Conservation (phyloP, 768 basidiomycete genomes). For the Auricularia sp. region DNA sequence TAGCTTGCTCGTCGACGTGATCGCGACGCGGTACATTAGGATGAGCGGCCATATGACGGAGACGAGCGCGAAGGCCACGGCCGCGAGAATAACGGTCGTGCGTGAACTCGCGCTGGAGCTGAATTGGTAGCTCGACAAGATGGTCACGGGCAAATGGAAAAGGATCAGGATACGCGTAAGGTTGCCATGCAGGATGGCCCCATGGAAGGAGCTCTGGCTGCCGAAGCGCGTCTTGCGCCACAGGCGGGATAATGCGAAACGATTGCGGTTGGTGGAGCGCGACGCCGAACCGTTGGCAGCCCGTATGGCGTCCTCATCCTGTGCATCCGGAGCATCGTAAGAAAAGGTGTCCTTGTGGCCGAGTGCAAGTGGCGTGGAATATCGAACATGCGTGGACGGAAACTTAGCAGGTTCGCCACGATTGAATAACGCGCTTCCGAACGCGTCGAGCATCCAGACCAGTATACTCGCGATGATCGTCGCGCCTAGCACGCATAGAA, state of each 20-base stretch:
- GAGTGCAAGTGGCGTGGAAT: conserved; percentile 4
- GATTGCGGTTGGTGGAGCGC: background rate
- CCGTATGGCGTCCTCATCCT: background rate
- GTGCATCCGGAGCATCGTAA: conserved; percentile 18
- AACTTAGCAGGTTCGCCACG: background rate
- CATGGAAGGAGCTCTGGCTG: conserved; percentile 69
- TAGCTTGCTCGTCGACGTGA: conserved; percentile 77
- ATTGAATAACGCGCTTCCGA: conserved; percentile 15
- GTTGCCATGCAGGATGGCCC: conserved; percentile 77
- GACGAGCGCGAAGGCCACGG: conserved; percentile 67
- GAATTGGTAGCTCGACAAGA: conserved; percentile 86
- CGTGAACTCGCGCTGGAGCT: conserved; percentile 43
- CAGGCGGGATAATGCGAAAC: background rate
- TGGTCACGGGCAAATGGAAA: conserved; percentile 91
- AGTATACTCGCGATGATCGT: conserved; percentile 60
- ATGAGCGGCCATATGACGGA: conserved; percentile 69
- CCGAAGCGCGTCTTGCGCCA: conserved; percentile 12
- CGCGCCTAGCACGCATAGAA: conserved; percentile 66
- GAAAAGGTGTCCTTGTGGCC: background rate
- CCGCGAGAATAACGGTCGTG: conserved; percentile 67
- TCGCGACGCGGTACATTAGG: conserved; percentile 66
- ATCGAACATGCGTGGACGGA: background rate
- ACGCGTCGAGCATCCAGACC: conserved; percentile 63
- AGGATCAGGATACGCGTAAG: conserved; percentile 82
- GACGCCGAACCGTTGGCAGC: background rate